Base-by-base conservation (phyloP, 2,329 filamentous ascomycete genomes). In the Pseudocercospora eumusae region DNA sequence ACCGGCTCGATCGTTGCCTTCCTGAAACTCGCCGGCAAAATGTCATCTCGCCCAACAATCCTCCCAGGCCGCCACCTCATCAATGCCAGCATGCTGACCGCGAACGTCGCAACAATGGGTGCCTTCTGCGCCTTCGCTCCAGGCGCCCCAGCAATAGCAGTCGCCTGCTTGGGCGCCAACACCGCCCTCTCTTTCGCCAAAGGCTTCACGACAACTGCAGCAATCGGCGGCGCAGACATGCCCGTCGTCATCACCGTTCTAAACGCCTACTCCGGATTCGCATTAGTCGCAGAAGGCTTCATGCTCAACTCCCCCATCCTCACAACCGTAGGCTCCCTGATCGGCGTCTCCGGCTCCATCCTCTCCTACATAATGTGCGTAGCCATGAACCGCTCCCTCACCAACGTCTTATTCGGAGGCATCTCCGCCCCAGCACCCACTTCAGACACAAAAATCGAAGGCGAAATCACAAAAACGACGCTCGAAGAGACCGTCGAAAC, bases 221-320 rank as follows among this genome's bases (percentile, higher is more conserved):
- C 91, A 0, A 96, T 96, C 71, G 92, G 92, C 21, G 92, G 92
- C n/a, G 92, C 92, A 11, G 92, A 96, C 72, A 96, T 96, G 92
- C 92, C 89, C 13, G 91, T 96, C 4, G 91, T 95, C 31, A 96
- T 96, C 66, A 96, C 91, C 0, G 92, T 96, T 0, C 78, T 96
- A 20, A 96, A 96, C 69, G 92, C 92, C 0, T 96, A 96, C 74
- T 93, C 90, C 53, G 92, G 92, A 11, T 96, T 96, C 61, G 92
- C 92, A 0, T 82, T 96, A 2, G 91, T 96, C 0, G 92, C 92
- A 0, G 92, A 96, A 76, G 92, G 92, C 0, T 88, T 96, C 74
- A 96, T 96, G 92, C 81, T 96, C 13, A 88, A 95, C 68, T 96
- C 96, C 62, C 86, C 92, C 0, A 82, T 96, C 0, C 81, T 96